These are phyloP conservation scores for Zygoascus biomembranicola DNA, from an alignment of 805 yeast species.

Conservation along the genomic window DNA sequence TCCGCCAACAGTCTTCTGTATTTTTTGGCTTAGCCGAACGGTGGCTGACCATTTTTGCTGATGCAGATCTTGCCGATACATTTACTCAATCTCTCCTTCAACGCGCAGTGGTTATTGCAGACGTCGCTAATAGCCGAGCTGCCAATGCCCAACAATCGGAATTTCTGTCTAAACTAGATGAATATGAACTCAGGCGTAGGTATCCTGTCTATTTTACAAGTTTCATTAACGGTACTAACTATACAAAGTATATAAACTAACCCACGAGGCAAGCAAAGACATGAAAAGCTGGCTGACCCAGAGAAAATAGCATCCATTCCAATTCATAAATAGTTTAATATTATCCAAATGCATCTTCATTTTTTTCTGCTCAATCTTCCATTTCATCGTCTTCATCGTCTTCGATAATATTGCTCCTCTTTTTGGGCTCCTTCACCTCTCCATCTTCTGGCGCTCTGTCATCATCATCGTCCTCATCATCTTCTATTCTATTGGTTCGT, in stretches of 20 bases:
- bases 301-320: conserved; percentile 13
- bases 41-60: conserved; percentile 70
- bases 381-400: conserved; percentile 27
- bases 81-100: conserved; percentile 46
- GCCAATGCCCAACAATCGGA: conserved; percentile 37
- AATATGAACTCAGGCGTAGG: conserved; percentile 45
- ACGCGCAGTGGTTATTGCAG: conserved; percentile 65
- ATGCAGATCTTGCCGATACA: conserved; percentile 49
- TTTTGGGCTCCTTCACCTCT: conserved; percentile 16
- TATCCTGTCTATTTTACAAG: background rate
- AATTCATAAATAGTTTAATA: background rate
- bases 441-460: conserved; percentile 1
- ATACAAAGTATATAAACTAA: conserved; percentile 16
- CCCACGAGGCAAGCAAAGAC: conserved; percentile 30
- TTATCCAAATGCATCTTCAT: background rate
- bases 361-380: conserved; percentile 1
- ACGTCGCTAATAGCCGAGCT: conserved; percentile 50
- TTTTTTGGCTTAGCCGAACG: conserved; percentile 63
- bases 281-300: conserved; percentile 34
- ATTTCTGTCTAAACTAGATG: conserved; percentile 64
- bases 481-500: conserved; percentile 23
- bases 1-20: conserved; percentile 56
- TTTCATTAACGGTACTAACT: background rate
- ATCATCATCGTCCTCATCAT: conserved; percentile 11
- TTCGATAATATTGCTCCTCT: conserved; percentile 10